Evolutionary conservation across 257 asterid species (phyloP), one percentile per base, ranked within the genome.

Genomic region (Marsdenia floribunda): DNA sequence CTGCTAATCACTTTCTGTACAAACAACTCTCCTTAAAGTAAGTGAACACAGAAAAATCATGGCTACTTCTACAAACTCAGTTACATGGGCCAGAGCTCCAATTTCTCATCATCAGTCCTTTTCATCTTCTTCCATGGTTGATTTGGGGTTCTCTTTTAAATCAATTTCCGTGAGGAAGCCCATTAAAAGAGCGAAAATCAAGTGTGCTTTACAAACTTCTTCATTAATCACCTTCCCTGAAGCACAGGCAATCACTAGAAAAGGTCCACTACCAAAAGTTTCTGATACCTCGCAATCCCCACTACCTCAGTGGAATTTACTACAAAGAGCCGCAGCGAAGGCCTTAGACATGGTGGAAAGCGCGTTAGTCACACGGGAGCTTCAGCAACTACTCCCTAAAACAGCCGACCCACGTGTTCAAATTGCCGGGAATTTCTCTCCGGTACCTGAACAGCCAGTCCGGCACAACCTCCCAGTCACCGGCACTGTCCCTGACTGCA

Each of bases 351-450:
- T 82, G 3, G 75, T 81, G 21, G 96, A 90, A 68, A 49, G 68
- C 79, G 87, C 83, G 38, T 68, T 90, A 70, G 73, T 82, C 67
- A 79, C 86, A 52, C 82, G 68, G 71, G 96, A 88, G 73, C 80
- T 72, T 49, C 72, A 54, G 4, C 85, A 76, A 67, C 76, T 90
- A 0, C 86, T 90, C 53, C 87, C 93, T 0, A 88, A 80, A 26
- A 83, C 96, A 14, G 73, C 88, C 47, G 93, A 88, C 82, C 96
- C 93, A 4, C 18, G 53, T 6, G 78, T 90, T 78, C 91, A 90
- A 66, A 85, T 90, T 14, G 60, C 90, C 61, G 96, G 96, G 0
- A 90, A 90, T 53, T 89, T 82, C 73, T 87, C 91, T 14, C 91
- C 96, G 54, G 96, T 89, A 50, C 86, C 88, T 54, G 96, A 88